A percentile compares a stretch with the other conserved stretches of the same genome.
Evolutionary conservation across 345 rosid genomes (phyloP).

Genomic region (Cardiospermum halicacabum): DNA sequence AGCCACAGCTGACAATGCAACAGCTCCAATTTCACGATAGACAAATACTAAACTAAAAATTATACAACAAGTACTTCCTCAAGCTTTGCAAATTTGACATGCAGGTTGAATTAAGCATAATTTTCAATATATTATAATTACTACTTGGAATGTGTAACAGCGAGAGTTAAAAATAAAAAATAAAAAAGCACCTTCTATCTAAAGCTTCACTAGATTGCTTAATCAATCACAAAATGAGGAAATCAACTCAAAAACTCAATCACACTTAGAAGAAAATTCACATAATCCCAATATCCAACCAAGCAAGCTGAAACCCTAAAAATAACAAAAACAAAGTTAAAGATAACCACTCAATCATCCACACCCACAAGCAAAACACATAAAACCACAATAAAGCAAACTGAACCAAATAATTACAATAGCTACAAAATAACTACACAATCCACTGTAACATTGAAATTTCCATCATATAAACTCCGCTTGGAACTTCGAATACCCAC

Average conservation of each 20-base stretch:
- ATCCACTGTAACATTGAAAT: neutral
- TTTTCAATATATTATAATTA: neutral
- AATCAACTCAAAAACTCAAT: neutral
- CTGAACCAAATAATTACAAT: too few species aligned
- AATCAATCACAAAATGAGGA: neutral
- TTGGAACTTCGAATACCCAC: neutral
- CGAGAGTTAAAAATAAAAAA: too few species aligned
- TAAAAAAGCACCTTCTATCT: neutral
- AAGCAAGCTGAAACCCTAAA: conserved; percentile 14
- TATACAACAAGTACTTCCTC: neutral
- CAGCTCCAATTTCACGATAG: neutral
- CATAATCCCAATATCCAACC: conserved; percentile 9
- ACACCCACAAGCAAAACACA: neutral
- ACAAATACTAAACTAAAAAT: neutral
- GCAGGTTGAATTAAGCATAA: neutral
- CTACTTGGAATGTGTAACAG: neutral
- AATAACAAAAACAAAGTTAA: neutral
- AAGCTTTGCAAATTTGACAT: neutral
- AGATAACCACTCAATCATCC: neutral
- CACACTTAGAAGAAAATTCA: neutral
- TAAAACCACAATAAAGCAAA: neutral
- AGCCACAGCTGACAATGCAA: neutral
- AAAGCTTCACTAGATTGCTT: neutral
- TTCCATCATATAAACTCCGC: neutral
- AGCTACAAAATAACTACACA: neutral